Base-by-base conservation (phyloP, 306 rosid species). In the Benincasa hispida region DNA sequence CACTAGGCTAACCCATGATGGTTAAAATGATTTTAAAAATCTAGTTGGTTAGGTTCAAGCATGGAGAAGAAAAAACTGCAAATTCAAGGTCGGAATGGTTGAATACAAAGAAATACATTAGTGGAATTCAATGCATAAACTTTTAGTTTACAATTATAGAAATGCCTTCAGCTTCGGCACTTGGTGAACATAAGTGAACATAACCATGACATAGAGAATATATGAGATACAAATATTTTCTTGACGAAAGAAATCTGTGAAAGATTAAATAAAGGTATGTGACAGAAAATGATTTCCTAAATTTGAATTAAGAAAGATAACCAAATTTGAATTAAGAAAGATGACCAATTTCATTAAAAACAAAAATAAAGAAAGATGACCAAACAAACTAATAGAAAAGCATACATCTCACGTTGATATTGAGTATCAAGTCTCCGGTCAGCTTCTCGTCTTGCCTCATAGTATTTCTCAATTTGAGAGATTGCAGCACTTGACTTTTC, bases 381-480 rank as follows among this genome's bases (percentile, higher is more conserved):
- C 8, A 14, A 41, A 76, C 37, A 60, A 47, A 79, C 63, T 35
- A 74, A 62, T 65, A 51, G 15, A 25, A 22, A 63, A 82, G 69
- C 92, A 86, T 86, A 93, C 98, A 93, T 90, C 61, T 87, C 83
- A 24, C 96, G 91, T 57, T 86, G 96, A 82, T 91, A 90, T 74
- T 89, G 92, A 68, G 90, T 86, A 75, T 93, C 97, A 74, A 89
- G 83, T 80, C 89, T 93, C 69, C 83, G 89, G 75, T 93, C 97
- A 76, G 73, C 70, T 78, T 93, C 98, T 77, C 76, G 85, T 80
- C 98, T 86, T 82, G 92, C 84, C 85, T 89, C 91, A 88, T 84
- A 83, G 79, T 89, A 87, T 80, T 84, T 91, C 86, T 91, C 91
- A 79, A 88, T 83, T 69, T 73, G 89, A 83, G 77, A 75, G 62